Percentiles rank a stretch among this genome's conserved stretches.
Conservation (phyloP, 1,284 basidiomycete genomes). For the Sporisorium graminicola region DNA sequence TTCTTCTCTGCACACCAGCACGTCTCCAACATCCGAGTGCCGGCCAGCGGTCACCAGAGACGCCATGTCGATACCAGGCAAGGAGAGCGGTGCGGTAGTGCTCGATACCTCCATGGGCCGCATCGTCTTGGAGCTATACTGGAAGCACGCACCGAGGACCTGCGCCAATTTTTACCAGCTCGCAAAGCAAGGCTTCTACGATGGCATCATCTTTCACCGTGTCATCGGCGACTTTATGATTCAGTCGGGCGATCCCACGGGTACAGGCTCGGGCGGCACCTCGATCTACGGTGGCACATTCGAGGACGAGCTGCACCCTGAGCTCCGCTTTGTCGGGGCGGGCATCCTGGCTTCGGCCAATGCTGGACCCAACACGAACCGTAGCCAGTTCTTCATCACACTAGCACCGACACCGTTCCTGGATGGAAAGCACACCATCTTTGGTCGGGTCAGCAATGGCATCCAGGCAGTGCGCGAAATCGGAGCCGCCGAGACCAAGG, state of each 20-base stretch:
- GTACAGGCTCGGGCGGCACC: slow-evolving; percentile 94
- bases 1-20: neutral
- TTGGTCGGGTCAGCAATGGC: slow-evolving; percentile 74
- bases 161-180: slow-evolving; percentile 65
- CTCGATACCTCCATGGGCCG: slow-evolving; percentile 64
- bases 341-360: slow-evolving; percentile 99
- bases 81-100: slow-evolving; percentile 47
- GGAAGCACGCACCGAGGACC: slow-evolving; percentile 64
- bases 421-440: slow-evolving; percentile 75
- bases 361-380: slow-evolving; percentile 91
- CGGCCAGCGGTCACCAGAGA: neutral
- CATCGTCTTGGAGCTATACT: slow-evolving; percentile 64
- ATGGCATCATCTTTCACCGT: slow-evolving; percentile 87
- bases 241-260: slow-evolving; percentile 96
- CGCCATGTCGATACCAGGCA: slow-evolving; percentile 44
- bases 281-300: slow-evolving; percentile 75
- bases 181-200: slow-evolving; percentile 65
- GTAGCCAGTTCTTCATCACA: slow-evolving; percentile 98
- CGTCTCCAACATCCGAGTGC: neutral
- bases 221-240: slow-evolving; percentile 99
- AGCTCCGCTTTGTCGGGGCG: slow-evolving; percentile 90
- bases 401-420: slow-evolving; percentile 95
- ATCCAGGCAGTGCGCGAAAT: slow-evolving; percentile 72
- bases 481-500: slow-evolving; percentile 43
- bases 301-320: slow-evolving; percentile 89